Base-by-base conservation (phyloP, 2,329 filamentous ascomycete genomes). In the Colletotrichum gigasporum region DNA sequence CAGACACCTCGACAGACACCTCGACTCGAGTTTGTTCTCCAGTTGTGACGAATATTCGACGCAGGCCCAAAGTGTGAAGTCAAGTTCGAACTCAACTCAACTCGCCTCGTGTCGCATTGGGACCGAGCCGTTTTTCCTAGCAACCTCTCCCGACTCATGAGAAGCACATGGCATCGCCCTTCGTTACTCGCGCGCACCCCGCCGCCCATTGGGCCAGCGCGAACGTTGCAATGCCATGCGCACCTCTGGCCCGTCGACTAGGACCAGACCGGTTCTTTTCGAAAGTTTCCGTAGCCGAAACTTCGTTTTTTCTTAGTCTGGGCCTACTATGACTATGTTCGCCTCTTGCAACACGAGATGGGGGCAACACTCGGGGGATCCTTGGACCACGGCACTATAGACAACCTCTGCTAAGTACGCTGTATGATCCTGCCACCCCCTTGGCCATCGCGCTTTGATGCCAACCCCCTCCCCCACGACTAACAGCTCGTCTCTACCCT, bases 131-230 rank as follows among this genome's bases (percentile, higher is more conserved):
- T 39, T 45, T 16, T 52, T 41, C 45, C 45, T 39, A 9, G 60
- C 54, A 45, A n/a, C 34, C 10, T 47, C 41, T 34, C 34, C 20
- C 61, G 56, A 64, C 56, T 64, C 61, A 48, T 53, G 39, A 24
- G 26, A 22, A 35, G 14, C 56, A 24, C 48, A 22, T 54, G 32
- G 10, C 20, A 20, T 41, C 26, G 28, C 20, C 16, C 8, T 47
- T 41, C 26, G 24, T 54, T 50, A 54, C 20, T 64, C 61, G 56
- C 42, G 56, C 10, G n/a, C n/a, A n/a, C 14, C 26, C 14, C 20
- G n/a, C n/a, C 26, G 14, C 22, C 50, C 24, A 57, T 44, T 57
- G 52, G 35, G 14, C 34, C n/a, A 14, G 8, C 26, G 12, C 32
- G n/a, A 16, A n/a, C 18, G 18, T 39, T 30, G 32, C n/a, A 47